Conservation (phyloP, 768 basidiomycete genomes). For the Leccinum subtestaceum region DNA sequence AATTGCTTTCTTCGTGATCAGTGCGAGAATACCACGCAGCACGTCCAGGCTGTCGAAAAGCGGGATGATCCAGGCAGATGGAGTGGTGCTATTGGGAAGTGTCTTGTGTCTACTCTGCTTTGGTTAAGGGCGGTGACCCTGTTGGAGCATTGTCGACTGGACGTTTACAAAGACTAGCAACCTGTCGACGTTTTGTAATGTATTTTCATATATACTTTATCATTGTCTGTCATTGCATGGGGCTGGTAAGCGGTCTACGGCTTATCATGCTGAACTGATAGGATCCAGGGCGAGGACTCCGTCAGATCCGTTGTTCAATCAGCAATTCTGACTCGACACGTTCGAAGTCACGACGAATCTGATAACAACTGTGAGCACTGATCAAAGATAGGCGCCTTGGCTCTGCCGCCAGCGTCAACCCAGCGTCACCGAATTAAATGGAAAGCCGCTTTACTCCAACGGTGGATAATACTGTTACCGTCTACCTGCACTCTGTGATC, state of each 20-base stretch:
- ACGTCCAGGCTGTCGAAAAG: background rate
- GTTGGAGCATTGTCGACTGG: background rate
- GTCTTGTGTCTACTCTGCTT: conserved; percentile 13
- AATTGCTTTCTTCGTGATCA: conserved; percentile 14
- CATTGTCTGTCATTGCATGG: background rate
- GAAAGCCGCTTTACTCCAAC: background rate
- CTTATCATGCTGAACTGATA: background rate
- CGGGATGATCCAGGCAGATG: conserved; percentile 5
- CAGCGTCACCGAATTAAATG: background rate
- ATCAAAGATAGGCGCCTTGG: background rate
- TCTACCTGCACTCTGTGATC: background rate
- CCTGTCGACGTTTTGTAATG: background rate
- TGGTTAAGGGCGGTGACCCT: background rate
- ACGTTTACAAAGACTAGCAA: background rate
- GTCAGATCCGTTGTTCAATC: too few relatives aligned
- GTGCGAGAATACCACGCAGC: background rate
- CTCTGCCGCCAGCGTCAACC: background rate
- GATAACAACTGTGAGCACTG: background rate
- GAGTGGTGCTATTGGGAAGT: conserved; percentile 14
- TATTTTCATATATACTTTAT: background rate
- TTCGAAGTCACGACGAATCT: background rate
- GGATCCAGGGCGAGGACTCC: conserved; percentile 3
- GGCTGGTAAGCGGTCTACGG: background rate
- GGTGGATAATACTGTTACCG: background rate
- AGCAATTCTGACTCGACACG: too few relatives aligned